Evolutionary conservation across 345 rosid species (phyloP).

Genomic region (Gossypium sturtianum): DNA sequence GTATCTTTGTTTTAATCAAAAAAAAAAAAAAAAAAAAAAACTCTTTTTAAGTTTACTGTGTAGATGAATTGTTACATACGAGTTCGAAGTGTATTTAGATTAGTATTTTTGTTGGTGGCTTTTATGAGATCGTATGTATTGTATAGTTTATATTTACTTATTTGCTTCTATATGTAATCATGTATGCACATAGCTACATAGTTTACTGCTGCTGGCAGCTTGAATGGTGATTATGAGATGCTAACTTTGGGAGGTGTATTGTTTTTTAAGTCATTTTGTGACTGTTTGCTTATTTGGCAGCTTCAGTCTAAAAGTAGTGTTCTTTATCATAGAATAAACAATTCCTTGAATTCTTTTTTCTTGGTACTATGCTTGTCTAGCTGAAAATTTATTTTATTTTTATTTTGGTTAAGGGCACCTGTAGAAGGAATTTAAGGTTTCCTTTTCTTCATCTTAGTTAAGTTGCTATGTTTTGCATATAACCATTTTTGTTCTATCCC

Average conservation of each 20-base stretch:
- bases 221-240: not conserved
- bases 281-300: constrained; percentile 22
- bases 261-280: not conserved
- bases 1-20: constrained; percentile 2
- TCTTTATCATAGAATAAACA: no score
- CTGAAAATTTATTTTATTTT: no score
- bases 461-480: constrained; percentile 16
- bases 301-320: constrained; percentile 30
- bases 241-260: not conserved
- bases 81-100: not conserved
- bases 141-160: not conserved
- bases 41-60: not conserved
- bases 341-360: no score
- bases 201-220: not conserved
- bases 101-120: not conserved
- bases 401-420: no score
- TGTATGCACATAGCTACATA: not conserved
- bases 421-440: constrained; percentile 27
- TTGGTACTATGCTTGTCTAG: no score
- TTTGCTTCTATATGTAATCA: not conserved
- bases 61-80: not conserved
- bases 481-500: not conserved
- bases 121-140: not conserved
- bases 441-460: constrained; percentile 40
- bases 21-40: not conserved